Evolutionary conservation across 306 rosid genomes (phyloP).

Genomic region (Oemleria cerasiformis): DNA sequence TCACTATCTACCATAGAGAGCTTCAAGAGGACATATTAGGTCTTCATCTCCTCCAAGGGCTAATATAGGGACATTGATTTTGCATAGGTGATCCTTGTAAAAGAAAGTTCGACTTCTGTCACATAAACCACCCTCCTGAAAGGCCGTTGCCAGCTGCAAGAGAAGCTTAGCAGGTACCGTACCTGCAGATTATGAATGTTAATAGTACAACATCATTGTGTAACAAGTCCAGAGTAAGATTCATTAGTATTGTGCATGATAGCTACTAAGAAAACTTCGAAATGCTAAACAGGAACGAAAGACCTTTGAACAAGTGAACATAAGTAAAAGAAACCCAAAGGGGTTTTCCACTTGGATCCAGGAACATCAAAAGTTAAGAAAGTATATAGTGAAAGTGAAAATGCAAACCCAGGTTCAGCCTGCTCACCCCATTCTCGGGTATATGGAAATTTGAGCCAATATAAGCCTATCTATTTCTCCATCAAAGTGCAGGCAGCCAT

Average conservation of each 20-base stretch:
- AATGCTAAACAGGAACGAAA: not conserved
- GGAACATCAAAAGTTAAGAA: not conserved
- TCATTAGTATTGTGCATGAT: not conserved
- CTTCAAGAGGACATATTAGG: conserved; percentile 86
- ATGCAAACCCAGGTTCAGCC: not conserved
- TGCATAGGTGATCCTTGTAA: conserved; percentile 65
- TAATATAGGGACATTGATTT: conserved; percentile 66
- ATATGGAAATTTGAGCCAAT: not conserved
- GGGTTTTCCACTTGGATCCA: not conserved
- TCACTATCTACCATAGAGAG: conserved; percentile 67
- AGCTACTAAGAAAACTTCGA: conserved; percentile 1
- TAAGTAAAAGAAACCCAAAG: not conserved
- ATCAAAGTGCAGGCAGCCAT: not conserved
- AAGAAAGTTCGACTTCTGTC: conserved; percentile 63
- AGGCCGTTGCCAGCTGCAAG: conserved; percentile 62
- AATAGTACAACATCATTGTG: not conserved
- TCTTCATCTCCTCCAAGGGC: conserved; percentile 90
- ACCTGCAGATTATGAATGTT: conserved; percentile 43
- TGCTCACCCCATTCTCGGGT: not conserved
- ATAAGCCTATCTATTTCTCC: not conserved
- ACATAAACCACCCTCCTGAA: conserved; percentile 63
- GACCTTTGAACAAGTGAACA: not conserved
- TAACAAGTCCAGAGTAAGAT: not conserved
- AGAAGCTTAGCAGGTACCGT: conserved; percentile 80
- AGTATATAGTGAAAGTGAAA: not conserved